These are phyloP conservation scores for Detonula confervacea DNA, from an alignment of 352 stramenopile species.

Conservation along the genomic window DNA sequence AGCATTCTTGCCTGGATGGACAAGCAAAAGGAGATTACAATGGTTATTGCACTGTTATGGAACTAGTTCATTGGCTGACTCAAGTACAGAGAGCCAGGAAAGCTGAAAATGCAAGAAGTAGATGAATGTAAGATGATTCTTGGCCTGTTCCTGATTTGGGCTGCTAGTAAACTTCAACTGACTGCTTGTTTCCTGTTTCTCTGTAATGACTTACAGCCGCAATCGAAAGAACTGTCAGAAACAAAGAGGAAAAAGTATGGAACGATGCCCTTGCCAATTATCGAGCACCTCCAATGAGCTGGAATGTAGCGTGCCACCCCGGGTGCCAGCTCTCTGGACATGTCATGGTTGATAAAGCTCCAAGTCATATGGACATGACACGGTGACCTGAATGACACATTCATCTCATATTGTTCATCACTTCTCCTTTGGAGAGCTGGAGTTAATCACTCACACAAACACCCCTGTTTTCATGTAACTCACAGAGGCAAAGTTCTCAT, in stretches of 20 bases:
- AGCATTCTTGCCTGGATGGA: slow-evolving; percentile 67
- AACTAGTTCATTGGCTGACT: slow-evolving; percentile 62
- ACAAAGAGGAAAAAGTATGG: slow-evolving; percentile 43
- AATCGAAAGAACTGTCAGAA: slow-evolving; percentile 36
- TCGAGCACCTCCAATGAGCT: slow-evolving; percentile 29
- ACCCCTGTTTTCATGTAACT: background rate
- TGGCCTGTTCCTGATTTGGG: background rate
- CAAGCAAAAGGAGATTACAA: slow-evolving; percentile 85
- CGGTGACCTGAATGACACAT: slow-evolving; percentile 92
- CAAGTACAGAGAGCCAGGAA: slow-evolving; percentile 38
- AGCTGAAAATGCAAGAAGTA: slow-evolving; percentile 35
- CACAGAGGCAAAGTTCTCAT: slow-evolving; percentile 86
- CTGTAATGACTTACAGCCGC: slow-evolving; percentile 18
- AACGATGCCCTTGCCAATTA: slow-evolving; percentile 48
- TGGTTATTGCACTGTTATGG: slow-evolving; percentile 64
- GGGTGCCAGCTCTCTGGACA: slow-evolving; percentile 84
- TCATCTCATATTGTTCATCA: slow-evolving; percentile 94
- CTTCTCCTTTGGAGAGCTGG: slow-evolving; percentile 90
- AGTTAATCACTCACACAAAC: slow-evolving; percentile 15
- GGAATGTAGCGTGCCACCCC: slow-evolving; percentile 64
- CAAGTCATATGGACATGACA: slow-evolving; percentile 87
- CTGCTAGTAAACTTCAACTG: background rate
- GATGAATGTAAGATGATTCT: slow-evolving; percentile 32
- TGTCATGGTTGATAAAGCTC: slow-evolving; percentile 88
- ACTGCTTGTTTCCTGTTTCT: background rate